Percentiles rank a stretch among this genome's conserved stretches.
Conservation (phyloP, 345 rosid genomes). For the Mercurialis annua region DNA sequence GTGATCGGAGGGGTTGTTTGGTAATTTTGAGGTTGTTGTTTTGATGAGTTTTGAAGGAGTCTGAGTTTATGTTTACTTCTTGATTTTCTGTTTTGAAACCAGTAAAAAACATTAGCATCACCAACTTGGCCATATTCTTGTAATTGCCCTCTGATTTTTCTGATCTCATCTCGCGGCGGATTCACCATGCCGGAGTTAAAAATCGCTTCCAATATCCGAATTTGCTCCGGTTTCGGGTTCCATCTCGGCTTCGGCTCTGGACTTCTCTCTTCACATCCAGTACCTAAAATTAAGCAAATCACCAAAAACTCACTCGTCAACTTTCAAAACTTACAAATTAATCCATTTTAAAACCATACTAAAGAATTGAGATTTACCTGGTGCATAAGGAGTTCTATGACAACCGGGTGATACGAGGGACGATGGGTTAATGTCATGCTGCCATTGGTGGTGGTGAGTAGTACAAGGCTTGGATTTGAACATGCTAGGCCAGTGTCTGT, state of each 20-base stretch:
- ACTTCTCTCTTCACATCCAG: slow-evolving; percentile 81
- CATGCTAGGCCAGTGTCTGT: slow-evolving; percentile 99
- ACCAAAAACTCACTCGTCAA: background rate
- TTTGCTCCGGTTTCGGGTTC: slow-evolving; percentile 99
- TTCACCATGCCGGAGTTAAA: slow-evolving; percentile 99
- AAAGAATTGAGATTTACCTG: slow-evolving; percentile 41
- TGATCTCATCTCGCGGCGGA: slow-evolving; percentile 95
- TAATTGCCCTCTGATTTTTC: slow-evolving; percentile 81
- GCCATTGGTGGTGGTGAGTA: slow-evolving; percentile 75
- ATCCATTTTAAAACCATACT: background rate
- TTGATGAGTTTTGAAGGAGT: slow-evolving; percentile 57
- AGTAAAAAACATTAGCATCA: slow-evolving; percentile 94
- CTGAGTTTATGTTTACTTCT: slow-evolving; percentile 93
- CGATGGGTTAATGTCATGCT: slow-evolving; percentile 67
- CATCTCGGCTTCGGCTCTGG: slow-evolving; percentile 99
- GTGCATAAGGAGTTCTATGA: slow-evolving; percentile 52
- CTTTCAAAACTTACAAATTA: background rate
- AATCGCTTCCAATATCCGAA: slow-evolving; percentile 87
- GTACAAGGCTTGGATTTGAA: slow-evolving; percentile 97
- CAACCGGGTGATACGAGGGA: slow-evolving; percentile 51
- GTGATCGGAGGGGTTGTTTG: slow-evolving; percentile 21
- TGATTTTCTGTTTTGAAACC: slow-evolving; percentile 99
- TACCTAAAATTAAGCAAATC: slow-evolving; percentile 10
- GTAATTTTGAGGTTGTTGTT: slow-evolving; percentile 32
- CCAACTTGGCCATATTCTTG: slow-evolving; percentile 99